Evolutionary conservation across 768 basidiomycete genomes (phyloP).

Genomic region (Lactarius tabidus): DNA sequence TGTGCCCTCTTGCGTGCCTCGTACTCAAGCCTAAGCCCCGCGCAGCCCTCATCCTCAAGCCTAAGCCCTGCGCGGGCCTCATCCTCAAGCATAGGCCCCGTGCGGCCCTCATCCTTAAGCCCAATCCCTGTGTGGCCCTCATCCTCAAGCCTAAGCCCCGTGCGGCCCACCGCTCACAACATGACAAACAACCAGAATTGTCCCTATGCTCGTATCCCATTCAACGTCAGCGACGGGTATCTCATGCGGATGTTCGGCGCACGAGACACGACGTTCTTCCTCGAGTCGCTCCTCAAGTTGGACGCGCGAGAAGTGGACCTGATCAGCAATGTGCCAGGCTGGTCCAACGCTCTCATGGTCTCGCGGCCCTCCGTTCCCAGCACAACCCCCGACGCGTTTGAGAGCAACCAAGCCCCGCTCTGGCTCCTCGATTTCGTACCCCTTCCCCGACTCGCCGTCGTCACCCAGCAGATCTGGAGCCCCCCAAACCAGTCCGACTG

Average conservation of each 20-base stretch:
- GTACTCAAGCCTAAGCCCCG: no score
- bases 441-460: background rate
- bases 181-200: background rate
- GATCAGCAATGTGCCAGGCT: constrained; percentile 12
- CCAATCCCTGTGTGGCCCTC: background rate
- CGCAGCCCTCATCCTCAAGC: no score
- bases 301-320: background rate
- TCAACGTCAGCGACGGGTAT: constrained; percentile 3
- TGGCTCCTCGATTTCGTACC: constrained; percentile 19
- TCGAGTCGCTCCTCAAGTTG: constrained; percentile 17
- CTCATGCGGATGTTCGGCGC: constrained; percentile 18
- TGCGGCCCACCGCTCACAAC: background rate
- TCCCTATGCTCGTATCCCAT: background rate
- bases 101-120: background rate
- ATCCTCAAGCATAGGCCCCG: no score
- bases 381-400: background rate
- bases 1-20: no score
- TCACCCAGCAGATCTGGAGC: constrained; percentile 19
- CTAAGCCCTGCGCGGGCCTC: no score
- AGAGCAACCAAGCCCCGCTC: background rate
- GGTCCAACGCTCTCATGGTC: constrained; percentile 9
- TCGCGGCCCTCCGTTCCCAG: background rate
- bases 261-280: constrained; percentile 15
- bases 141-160: no score
- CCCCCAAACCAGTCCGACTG: constrained; percentile 22